Base-by-base conservation (phyloP, 2,329 filamentous ascomycete species). In the Ophiosphaerella narmari region DNA sequence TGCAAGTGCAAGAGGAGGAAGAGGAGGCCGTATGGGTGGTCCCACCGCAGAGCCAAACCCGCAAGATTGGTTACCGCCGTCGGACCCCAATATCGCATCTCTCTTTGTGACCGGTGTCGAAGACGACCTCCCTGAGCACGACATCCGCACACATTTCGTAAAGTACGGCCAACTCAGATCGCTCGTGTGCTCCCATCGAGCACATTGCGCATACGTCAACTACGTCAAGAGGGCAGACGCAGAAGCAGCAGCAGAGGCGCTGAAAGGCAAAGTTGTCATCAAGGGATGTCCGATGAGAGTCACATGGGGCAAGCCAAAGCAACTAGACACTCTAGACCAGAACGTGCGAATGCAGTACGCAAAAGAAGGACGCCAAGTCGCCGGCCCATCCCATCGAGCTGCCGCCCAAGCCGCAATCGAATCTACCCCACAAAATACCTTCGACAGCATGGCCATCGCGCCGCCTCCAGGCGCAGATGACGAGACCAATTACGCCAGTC, bases 181-280 rank as follows among this genome's bases (percentile, higher is more conserved):
- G 23, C 78, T 99, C 13, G 88, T 99, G 33, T 97, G 94, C 74
- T 97, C 92, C 6, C 94, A 99, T 76, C 91, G 96, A 78, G 93
- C 93, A 13, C 94, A 97, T 69, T 97, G 92, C 72, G 94, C 94
- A 1, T 99, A 97, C 69, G 81, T 99, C 75, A 99, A 99, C 76
- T 99, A 91, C 71, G 86, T 91, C 62, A 90, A 88, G 3, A 84
- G 94, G 49, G 86, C 90, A 54, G 88, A 84, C 1, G 94, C 95
- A 0, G 94, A 99, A 75, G 86, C 83, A 50, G 95, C 95, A 0
- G 90, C 94, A 0, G 85, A 85, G 31, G 85, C 89, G 16, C 93
- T 91, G 62, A 88, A 96, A 72, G 94, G 95, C 5, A 89, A 88
- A 54, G 91, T 91, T 0, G 85, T 97, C 6, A 90, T 99, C 63